phyloP scores from a whole-genome alignment of 192 early-diverging fungal genomes.

The Coemansia sp. region DNA sequence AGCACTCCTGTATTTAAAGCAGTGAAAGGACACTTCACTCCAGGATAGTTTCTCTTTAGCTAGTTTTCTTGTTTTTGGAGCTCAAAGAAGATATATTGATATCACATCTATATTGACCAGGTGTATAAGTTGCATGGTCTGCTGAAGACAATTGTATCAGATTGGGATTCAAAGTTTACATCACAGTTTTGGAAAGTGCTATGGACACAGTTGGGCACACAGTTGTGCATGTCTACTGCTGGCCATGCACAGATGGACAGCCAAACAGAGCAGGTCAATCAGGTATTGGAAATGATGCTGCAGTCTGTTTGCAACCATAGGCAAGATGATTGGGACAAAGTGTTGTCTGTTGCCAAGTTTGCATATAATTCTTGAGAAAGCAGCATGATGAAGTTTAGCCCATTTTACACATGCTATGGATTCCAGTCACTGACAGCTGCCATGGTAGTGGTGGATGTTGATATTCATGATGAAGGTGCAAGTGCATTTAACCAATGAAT shows the following conservation, averaged over 20 bases:
- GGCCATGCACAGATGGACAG: constrained; percentile 20
- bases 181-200: constrained; percentile 16
- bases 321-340: constrained; percentile 13
- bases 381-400: not conserved
- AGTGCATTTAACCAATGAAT: too few species aligned
- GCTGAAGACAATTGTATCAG: constrained; percentile 16
- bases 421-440: constrained; percentile 2
- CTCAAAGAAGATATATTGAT: too few species aligned
- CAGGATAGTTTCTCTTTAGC: too few species aligned
- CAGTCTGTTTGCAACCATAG: not conserved
- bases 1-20: too few species aligned
- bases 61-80: too few species aligned
- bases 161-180: constrained; percentile 21
- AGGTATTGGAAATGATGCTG: constrained; percentile 13
- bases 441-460: too few species aligned
- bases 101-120: constrained; percentile 3
- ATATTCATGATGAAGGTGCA: not conserved
- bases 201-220: not conserved
- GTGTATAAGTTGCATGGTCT: constrained; percentile 17
- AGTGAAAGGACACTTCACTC: too few species aligned
- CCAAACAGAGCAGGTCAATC: constrained; percentile 16
- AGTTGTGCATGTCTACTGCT: constrained; percentile 5
- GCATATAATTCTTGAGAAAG: constrained; percentile 13
- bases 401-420: constrained; percentile 11
- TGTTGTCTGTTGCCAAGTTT: constrained; percentile 7